Base-by-base conservation (phyloP, 176 grass and related monocot genomes). In the Rhynchospora tenuis region DNA sequence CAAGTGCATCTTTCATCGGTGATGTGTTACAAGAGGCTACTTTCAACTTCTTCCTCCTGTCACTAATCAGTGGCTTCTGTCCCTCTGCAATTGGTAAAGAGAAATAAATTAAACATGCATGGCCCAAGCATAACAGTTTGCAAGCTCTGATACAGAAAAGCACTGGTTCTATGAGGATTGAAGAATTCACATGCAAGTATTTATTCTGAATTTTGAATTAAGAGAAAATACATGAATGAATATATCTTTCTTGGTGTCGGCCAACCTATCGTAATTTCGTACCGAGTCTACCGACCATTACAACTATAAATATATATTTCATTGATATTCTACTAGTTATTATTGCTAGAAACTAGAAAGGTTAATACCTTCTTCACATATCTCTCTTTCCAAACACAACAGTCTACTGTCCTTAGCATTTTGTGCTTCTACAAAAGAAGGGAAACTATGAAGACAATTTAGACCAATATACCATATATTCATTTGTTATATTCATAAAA, bases 21-120 rank as follows among this genome's bases (percentile, higher is more conserved):
- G 78, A 78, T 45, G 22, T 78, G 23, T 81, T 83, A 26, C 20
- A 61, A 61, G 90, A 87, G 33, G 79, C 26, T 71, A 82, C 68
- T 79, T 52, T 80, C 33, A 68, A 61, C 88, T 88, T 90, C 50
- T 85, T 88, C 60, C 86, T 91, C 83, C 81, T 91, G 73, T 66
- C 84, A 79, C 46, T 77, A 16, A 29, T 62, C 10, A 46, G n/a
- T 44, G 78, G 43, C 57, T 61, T 81, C 15, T 23, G 57, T 42
- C 15, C 14, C 59, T 82, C 79, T 82, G 26, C 9, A 65, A n/a
- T 45, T 64, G 58, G 22, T 20, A 52, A 52, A 81, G 22, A 64
- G 44, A 58, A 86, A 27, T 7, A 60, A 59, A 27, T 19, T 12
- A 28, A 23, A 14, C 44, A 75, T 54, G 72, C 47, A 75, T 75